phyloP scores from a whole-genome alignment of 306 rosid species.

The Betula pendula region DNA sequence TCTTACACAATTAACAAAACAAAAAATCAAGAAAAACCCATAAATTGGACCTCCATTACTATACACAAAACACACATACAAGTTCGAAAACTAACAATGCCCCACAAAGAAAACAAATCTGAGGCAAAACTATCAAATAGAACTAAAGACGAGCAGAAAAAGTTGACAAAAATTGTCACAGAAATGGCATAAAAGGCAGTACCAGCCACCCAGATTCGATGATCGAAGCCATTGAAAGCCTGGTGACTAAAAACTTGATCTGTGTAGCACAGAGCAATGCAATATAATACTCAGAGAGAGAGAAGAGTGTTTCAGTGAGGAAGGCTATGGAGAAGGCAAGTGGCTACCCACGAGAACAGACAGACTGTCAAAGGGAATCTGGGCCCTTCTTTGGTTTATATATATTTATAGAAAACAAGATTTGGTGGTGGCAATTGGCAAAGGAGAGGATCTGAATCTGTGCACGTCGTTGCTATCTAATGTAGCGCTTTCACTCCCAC shows the following conservation, averaged over 20 bases:
- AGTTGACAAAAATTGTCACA: neutral
- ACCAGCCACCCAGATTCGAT: slow-evolving; percentile 87
- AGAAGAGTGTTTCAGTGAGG: neutral
- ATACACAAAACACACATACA: neutral
- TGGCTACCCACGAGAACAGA: slow-evolving; percentile 36
- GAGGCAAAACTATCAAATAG: slow-evolving; percentile 2
- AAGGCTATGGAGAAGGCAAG: neutral
- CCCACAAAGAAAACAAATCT: slow-evolving; percentile 30
- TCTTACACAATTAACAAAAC: neutral
- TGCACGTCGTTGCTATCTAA: slow-evolving; percentile 5
- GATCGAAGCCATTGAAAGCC: slow-evolving; percentile 50
- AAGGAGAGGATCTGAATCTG: neutral
- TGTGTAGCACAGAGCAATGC: slow-evolving; percentile 4
- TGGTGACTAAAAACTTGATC: neutral
- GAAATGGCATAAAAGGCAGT: neutral
- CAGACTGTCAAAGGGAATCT: slow-evolving; percentile 45
- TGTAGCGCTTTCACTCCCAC: neutral
- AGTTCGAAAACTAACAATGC: slow-evolving; percentile 24
- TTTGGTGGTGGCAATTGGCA: neutral
- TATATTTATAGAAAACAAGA: neutral
- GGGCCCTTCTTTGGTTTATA: slow-evolving; percentile 16
- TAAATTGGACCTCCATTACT: neutral
- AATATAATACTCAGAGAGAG: neutral
- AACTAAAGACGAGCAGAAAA: neutral
- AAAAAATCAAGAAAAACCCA: slow-evolving; percentile 4